Base-by-base conservation (phyloP, 2,329 filamentous ascomycete genomes). In the Hirsutella minnesotensis region DNA sequence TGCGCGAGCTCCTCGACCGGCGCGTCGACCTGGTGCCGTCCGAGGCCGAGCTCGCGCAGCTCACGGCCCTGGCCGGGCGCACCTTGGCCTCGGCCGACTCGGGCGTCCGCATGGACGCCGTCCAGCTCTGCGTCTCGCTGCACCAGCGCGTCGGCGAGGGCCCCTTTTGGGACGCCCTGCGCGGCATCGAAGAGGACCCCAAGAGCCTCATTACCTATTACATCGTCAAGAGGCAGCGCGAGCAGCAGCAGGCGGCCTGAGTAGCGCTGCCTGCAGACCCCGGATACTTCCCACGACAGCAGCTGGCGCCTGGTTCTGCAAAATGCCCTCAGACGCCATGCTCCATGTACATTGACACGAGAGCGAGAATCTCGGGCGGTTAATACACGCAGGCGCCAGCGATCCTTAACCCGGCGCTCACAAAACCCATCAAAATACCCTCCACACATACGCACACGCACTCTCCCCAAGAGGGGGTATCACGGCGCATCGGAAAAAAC, bases 131-230 rank as follows among this genome's bases (percentile, higher is more conserved):
- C 52, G 79, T 87, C 21, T 77, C 80, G 45, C 63, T 88, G 47
- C 82, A 88, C 56, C 68, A 70, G 38, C 62, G 73, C 10, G 68
- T 82, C 9, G 77, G 78, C 12, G 77, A 81, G 43, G 60, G 53
- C 9, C 55, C 54, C 24, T 89, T 89, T 56, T 90, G 84, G 84
- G 72, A 72, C 29, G 71, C 72, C 20, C 68, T 88, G 53, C 75
- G 69, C 44, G 72, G 66, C 9, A 70, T 84, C 27, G 74, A 76
- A 54, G 83, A 87, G 49, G 83, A 86, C 49, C 77, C 83, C 19
- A 77, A 86, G 66, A 87, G 81, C 51, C 60, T 89, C 47, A 79
- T 89, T 53, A 88, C 82, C 9, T 89, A 89, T 57, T 89, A 88
- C 59, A 81, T 88, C 54, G 83, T 84, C 34, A 81, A 81, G 68